A percentile compares a stretch with the other conserved stretches of the same genome.
Evolutionary conservation across 331 rosid species (phyloP).

Genomic region (Pyrus hybrid): DNA sequence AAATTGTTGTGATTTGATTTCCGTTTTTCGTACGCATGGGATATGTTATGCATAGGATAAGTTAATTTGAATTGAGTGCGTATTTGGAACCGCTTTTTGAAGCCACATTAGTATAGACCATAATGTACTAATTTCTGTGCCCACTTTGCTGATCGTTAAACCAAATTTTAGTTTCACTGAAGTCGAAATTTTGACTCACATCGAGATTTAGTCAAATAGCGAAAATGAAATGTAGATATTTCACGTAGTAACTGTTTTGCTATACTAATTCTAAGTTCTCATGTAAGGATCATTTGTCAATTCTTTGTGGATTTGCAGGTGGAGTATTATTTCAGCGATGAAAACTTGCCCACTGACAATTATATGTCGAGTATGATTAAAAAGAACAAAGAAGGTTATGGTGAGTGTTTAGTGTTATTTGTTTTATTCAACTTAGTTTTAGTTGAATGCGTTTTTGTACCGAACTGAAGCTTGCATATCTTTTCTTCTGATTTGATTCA

Average conservation of each 20-base stretch:
- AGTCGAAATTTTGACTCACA: neutral
- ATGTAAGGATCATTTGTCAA: neutral
- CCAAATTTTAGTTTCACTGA: neutral
- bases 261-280: neutral
- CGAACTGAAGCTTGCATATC: neutral
- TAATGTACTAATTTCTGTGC: neutral
- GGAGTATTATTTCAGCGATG: constrained; percentile 92
- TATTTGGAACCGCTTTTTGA: neutral
- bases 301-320: constrained; percentile 48
- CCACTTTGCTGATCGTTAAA: neutral
- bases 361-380: constrained; percentile 46
- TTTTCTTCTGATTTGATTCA: neutral
- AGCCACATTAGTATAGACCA: neutral
- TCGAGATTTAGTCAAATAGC: neutral
- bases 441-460: neutral
- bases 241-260: neutral
- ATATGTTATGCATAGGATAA: too few species aligned
- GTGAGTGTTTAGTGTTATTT: constrained; percentile 29
- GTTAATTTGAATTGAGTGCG: neutral
- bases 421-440: neutral
- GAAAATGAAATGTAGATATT: neutral
- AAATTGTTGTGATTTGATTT: neutral
- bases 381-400: constrained; percentile 90
- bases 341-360: constrained; percentile 63
- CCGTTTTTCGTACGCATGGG: neutral